A percentile compares a stretch with the other conserved stretches of the same genome.
These are phyloP conservation scores for Sclerotinia spermophila DNA, from an alignment of 2,329 filamentous ascomycete genomes.

Conservation along the genomic window DNA sequence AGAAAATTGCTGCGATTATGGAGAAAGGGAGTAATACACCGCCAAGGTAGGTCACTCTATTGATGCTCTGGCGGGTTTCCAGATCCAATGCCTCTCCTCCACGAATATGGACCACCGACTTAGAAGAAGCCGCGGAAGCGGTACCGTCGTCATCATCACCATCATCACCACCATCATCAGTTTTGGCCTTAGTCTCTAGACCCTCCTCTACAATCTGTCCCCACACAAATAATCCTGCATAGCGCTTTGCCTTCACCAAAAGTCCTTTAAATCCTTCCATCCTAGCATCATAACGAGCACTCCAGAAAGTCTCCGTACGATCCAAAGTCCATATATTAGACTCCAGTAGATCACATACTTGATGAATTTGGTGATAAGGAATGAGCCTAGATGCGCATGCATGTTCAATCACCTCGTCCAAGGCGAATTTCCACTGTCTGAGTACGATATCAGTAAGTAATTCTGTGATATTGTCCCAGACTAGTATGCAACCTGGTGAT, in stretches of 20 bases:
- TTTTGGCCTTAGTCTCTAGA: neutral
- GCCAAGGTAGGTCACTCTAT: constrained; percentile 7
- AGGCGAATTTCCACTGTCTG: neutral
- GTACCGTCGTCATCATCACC: neutral
- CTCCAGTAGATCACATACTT: neutral
- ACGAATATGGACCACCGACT: neutral
- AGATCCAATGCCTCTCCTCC: constrained; percentile 4
- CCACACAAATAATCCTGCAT: neutral
- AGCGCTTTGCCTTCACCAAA: neutral
- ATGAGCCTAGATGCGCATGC: neutral
- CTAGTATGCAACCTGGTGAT: neutral
- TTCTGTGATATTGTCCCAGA: neutral
- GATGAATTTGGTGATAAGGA: neutral
- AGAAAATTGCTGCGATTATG: constrained; percentile 10
- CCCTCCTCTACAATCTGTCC: neutral
- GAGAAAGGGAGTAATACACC: constrained; percentile 14
- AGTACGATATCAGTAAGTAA: neutral
- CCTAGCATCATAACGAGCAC: neutral
- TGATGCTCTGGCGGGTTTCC: constrained; percentile 13
- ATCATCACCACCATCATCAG: neutral
- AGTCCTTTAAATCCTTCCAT: constrained; percentile 4
- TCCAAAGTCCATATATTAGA: constrained; percentile 6
- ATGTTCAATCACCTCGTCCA: neutral
- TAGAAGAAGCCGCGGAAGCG: neutral
- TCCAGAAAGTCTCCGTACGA: neutral